Percentiles rank a stretch among this genome's conserved stretches.
phyloP scores from a whole-genome alignment of 768 basidiomycete species.

The Sarcomyxa edulis region DNA sequence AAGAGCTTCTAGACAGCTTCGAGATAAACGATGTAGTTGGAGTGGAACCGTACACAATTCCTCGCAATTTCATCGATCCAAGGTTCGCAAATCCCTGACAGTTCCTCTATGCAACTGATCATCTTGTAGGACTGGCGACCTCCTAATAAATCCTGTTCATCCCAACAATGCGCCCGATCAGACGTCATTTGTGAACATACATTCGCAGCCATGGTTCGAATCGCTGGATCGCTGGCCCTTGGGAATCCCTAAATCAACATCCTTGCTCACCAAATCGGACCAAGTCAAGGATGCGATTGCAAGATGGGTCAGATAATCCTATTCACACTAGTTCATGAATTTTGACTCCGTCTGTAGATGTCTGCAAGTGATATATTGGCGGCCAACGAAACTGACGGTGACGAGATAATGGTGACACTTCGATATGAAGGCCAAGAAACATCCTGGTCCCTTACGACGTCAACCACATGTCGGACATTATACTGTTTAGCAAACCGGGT shows the following conservation, averaged over 20 bases:
- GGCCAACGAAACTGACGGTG: background rate
- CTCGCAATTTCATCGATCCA: conserved; percentile 16
- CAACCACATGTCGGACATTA: conserved; percentile 12
- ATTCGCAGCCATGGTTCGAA: conserved; percentile 10
- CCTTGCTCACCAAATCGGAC: background rate
- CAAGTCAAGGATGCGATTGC: conserved; percentile 9
- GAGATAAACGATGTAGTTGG: conserved; percentile 8
- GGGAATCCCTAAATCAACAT: conserved; percentile 1
- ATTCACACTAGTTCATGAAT: background rate
- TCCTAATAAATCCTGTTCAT: conserved; percentile 11
- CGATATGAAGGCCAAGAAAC: conserved; percentile 5
- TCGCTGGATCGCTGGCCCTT: conserved; percentile 7
- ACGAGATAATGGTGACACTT: conserved; percentile 10
- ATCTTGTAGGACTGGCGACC: conserved; percentile 13
- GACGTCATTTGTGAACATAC: conserved; percentile 9
- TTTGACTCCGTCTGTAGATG: conserved; percentile 1
- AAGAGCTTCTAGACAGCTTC: conserved; percentile 1
- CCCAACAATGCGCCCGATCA: conserved; percentile 8
- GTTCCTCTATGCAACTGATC: background rate
- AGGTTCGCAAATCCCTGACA: conserved; percentile 6
- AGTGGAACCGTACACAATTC: conserved; percentile 15
- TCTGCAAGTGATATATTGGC: conserved; percentile 4
- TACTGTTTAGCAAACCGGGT: conserved; percentile 19
- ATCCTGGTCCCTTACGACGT: conserved; percentile 12
- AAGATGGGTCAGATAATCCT: conserved; percentile 14